A percentile compares a stretch with the other conserved stretches of the same genome.
Conservation (phyloP, 257 asterid species). For the Nemophila menziesii region DNA sequence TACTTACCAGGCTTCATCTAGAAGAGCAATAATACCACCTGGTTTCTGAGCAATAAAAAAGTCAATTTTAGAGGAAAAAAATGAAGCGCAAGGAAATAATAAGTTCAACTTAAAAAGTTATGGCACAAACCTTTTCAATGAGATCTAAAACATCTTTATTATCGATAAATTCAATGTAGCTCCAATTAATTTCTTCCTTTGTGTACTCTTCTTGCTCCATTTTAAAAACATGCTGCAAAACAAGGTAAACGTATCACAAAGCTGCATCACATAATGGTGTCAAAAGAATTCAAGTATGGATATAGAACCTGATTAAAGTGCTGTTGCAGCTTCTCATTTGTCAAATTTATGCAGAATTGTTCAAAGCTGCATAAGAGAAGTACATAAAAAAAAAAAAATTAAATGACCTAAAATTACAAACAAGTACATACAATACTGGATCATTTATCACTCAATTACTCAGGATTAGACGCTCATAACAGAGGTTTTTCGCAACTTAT, state of each 20-base stretch:
- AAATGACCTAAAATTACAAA: conserved; percentile 4
- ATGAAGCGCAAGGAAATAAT: neutral
- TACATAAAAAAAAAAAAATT: conserved; percentile 10
- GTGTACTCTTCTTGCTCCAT: conserved; percentile 99
- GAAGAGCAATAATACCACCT: conserved; percentile 96
- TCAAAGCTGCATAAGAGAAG: conserved; percentile 51
- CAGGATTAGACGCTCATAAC: neutral
- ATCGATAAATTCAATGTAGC: conserved; percentile 97
- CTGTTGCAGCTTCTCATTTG: conserved; percentile 98
- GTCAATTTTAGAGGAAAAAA: conserved; percentile 9
- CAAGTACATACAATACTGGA: neutral
- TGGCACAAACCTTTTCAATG: conserved; percentile 69
- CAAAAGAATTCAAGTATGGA: conserved; percentile 6
- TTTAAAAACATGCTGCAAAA: conserved; percentile 90
- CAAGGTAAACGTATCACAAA: conserved; percentile 14
- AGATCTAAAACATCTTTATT: conserved; percentile 91
- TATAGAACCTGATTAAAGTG: conserved; percentile 86
- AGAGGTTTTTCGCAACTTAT: neutral
- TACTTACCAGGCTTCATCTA: conserved; percentile 96
- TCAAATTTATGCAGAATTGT: conserved; percentile 93
- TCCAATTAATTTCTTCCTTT: conserved; percentile 96
- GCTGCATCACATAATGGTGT: conserved; percentile 5
- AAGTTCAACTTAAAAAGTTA: neutral
- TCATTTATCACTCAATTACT: neutral
- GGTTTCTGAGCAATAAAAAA: conserved; percentile 57